Percentiles rank a stretch among this genome's conserved stretches.
Conservation (phyloP, 1,284 basidiomycete genomes). For the Testicularia cyperi region DNA sequence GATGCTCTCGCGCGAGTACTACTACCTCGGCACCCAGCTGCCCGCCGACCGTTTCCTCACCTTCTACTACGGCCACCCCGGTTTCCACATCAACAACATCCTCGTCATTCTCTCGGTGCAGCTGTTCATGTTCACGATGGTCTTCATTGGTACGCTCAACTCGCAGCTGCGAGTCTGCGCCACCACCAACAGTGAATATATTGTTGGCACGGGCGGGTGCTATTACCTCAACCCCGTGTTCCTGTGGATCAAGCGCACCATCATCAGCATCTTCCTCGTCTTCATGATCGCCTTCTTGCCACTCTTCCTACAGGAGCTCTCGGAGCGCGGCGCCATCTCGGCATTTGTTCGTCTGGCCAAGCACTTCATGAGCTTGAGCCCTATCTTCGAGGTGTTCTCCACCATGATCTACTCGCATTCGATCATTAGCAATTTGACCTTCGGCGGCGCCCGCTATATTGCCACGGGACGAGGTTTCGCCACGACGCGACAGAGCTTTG, state of each 20-base stretch:
- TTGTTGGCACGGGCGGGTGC: slow-evolving; percentile 56
- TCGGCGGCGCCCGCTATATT: slow-evolving; percentile 60
- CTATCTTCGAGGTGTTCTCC: slow-evolving; percentile 60
- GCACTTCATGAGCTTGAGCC: slow-evolving; percentile 58
- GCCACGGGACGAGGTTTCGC: slow-evolving; percentile 60
- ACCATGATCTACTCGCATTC: slow-evolving; percentile 60
- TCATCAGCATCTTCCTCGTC: slow-evolving; percentile 60
- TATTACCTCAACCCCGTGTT: slow-evolving; percentile 60
- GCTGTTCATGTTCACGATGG: slow-evolving; percentile 59
- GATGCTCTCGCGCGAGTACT: slow-evolving; percentile 98
- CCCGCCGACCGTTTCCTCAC: slow-evolving; percentile 98
- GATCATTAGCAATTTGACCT: slow-evolving; percentile 59
- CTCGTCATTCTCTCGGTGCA: slow-evolving; percentile 64
- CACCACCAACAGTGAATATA: slow-evolving; percentile 55
- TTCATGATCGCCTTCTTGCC: slow-evolving; percentile 61
- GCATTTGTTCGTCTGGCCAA: slow-evolving; percentile 57
- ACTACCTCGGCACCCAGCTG: slow-evolving; percentile 97
- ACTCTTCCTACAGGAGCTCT: slow-evolving; percentile 59
- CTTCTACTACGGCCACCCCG: slow-evolving; percentile 99
- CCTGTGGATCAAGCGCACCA: slow-evolving; percentile 60
- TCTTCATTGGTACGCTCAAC: slow-evolving; percentile 59
- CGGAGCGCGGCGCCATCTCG: slow-evolving; percentile 58
- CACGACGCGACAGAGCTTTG: slow-evolving; percentile 57
- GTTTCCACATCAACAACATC: slow-evolving; percentile 99
- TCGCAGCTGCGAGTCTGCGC: slow-evolving; percentile 55